Percentiles rank a stretch among this genome's conserved stretches.
Conservation (phyloP, 176 grass and related monocot species). For the Ensete glaucum region DNA sequence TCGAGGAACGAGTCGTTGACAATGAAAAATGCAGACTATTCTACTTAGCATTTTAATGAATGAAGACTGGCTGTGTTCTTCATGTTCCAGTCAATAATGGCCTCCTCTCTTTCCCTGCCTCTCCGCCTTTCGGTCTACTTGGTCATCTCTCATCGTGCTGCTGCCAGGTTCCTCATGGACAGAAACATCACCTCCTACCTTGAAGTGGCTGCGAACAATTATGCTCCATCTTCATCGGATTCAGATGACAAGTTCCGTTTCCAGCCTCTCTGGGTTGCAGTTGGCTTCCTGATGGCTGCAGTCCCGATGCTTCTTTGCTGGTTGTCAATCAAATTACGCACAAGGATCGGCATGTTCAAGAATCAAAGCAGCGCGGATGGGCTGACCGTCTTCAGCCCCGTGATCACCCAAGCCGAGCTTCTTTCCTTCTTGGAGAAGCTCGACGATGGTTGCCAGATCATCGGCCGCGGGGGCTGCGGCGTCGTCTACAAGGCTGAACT, state of each 20-base stretch:
- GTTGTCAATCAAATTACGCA: neutral
- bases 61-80: too few relatives aligned
- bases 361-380: constrained; percentile 25
- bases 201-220: neutral
- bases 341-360: constrained; percentile 25
- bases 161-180: too few relatives aligned
- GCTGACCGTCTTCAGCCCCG: constrained; percentile 56
- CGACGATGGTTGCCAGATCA: constrained; percentile 12
- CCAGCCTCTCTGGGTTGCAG: constrained; percentile 13
- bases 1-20: too few relatives aligned
- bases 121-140: too few relatives aligned
- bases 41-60: too few relatives aligned
- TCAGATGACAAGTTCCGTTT: neutral
- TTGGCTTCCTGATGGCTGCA: neutral
- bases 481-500: constrained; percentile 10
- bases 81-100: too few relatives aligned
- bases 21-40: too few relatives aligned
- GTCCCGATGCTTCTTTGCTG: neutral
- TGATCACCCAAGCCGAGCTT: constrained; percentile 29
- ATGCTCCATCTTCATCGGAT: neutral
- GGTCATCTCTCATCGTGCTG: too few relatives aligned
- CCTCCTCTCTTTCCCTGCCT: too few relatives aligned
- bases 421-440: constrained; percentile 69
- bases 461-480: constrained; percentile 11
- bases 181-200: too few relatives aligned